Conservation (phyloP, 257 asterid genomes). For the Petunia axillaris region DNA sequence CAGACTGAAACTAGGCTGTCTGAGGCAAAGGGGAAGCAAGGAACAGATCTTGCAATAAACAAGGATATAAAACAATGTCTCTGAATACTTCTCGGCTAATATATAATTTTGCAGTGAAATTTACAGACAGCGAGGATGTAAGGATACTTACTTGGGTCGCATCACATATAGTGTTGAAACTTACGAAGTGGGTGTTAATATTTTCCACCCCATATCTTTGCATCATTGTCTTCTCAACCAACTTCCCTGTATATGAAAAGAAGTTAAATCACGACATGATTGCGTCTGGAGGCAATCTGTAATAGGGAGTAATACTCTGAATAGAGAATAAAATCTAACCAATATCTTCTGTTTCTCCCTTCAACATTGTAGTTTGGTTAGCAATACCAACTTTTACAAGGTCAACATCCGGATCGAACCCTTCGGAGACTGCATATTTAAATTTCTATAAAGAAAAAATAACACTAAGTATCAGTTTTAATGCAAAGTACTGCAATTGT, state of each 20-base stretch:
- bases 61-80: not conserved
- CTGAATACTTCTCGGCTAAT: not conserved
- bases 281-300: conserved; percentile 4
- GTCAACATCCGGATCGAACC: conserved; percentile 55
- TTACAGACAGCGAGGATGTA: conserved; percentile 21
- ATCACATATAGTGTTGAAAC: conserved; percentile 98
- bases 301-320: conserved; percentile 52
- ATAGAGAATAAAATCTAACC: not conserved
- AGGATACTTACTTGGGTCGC: conserved; percentile 81
- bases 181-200: conserved; percentile 77
- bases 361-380: conserved; percentile 98
- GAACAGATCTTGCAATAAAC: not conserved
- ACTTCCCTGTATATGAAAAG: conserved; percentile 45
- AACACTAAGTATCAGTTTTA: conserved; percentile 32
- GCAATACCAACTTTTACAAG: conserved; percentile 92
- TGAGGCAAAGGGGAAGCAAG: not conserved
- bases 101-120: not conserved
- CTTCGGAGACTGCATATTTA: conserved; percentile 76
- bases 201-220: conserved; percentile 86
- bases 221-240: conserved; percentile 83
- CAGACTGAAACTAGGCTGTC: not conserved
- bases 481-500: conserved; percentile 1
- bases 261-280: conserved; percentile 19
- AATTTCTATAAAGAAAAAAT: conserved; percentile 69
- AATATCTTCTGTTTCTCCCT: conserved; percentile 94